These are phyloP conservation scores for Kwoniella dejecticola DNA, from an alignment of 768 basidiomycete species.

Conservation along the genomic window DNA sequence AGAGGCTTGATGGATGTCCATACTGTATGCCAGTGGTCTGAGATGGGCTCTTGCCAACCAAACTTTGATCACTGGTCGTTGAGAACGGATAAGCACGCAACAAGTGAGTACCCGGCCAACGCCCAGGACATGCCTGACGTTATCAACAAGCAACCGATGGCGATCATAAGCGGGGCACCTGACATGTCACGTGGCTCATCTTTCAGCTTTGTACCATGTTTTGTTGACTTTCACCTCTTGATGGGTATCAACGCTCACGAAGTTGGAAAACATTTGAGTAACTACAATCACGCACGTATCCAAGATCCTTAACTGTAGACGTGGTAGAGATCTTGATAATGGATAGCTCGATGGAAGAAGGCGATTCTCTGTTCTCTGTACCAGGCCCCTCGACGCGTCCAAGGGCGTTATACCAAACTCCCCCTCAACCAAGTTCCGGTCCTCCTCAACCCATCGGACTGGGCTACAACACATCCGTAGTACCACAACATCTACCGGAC, in stretches of 20 bases:
- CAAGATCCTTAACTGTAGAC: too few species aligned
- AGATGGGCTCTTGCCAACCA: neutral
- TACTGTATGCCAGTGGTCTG: slow-evolving; percentile 1
- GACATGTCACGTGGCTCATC: too few species aligned
- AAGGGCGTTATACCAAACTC: slow-evolving; percentile 19
- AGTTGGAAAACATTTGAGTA: too few species aligned
- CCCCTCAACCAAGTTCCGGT: slow-evolving; percentile 1
- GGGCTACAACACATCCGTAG: neutral
- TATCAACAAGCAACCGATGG: neutral
- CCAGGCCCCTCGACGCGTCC: slow-evolving; percentile 1
- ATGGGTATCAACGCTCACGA: too few species aligned
- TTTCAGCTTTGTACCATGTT: too few species aligned
- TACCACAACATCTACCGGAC: slow-evolving; percentile 13
- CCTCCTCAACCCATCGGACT: neutral
- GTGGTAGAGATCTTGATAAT: neutral
- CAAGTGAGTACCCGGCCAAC: too few species aligned
- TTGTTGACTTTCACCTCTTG: too few species aligned
- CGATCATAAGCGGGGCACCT: neutral
- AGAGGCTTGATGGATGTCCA: slow-evolving; percentile 41
- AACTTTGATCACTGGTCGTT: too few species aligned
- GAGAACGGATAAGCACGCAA: too few species aligned
- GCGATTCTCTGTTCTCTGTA: slow-evolving; percentile 23
- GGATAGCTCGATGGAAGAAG: slow-evolving; percentile 21
- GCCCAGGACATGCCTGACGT: too few species aligned
- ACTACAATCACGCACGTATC: too few species aligned